Evolutionary conservation across 2,329 filamentous ascomycete species (phyloP), one percentile per base, ranked within the genome.

Genomic region (Hortaea sp.): DNA sequence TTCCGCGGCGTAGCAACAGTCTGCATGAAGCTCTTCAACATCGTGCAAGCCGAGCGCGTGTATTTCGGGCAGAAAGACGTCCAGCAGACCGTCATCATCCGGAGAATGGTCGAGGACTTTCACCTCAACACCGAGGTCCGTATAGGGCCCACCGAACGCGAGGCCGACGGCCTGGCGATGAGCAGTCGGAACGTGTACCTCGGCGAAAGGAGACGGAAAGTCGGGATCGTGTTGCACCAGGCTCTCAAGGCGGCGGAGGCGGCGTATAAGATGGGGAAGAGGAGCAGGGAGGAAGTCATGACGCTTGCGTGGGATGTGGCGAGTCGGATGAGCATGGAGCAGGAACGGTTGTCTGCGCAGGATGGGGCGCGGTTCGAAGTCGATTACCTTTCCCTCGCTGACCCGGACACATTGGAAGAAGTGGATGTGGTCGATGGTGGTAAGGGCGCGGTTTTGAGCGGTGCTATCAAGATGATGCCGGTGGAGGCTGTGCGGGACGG

Each of bases 51-150:
- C 4, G 83, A 89, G 47, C 77, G 77, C 39, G 86, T 88, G 5
- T 92, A 95, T 69, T 95, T 98, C 70, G 92, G 92, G 4, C 92
- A 97, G 66, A 98, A 98, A 69, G 92, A 98, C 65, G 81, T 95
- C 13, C 92, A 98, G 71, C 92, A 98, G 69, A 94, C 88, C 0
- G 85, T 94, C 12, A 78, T 98, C 7, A 85, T 98, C 59, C 82
- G 79, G 59, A 80, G 85, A 39, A 81, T 98, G 78, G 85, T 95
- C 30, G 76, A 80, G 54, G 92, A 98, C 65, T 89, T 98, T 54
- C 80, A 88, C 63, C 66, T 97, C 37, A 79, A 85, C 35, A 84
- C 80, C 3, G 72, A 85, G 20, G 79, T 97, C 6, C 75, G 82
- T 30, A 75, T 97, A 45, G 79, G 82, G 5, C 73, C 79, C 0